A percentile compares a stretch with the other conserved stretches of the same genome.
These are phyloP conservation scores for Umbelopsis ramanniana DNA, from an alignment of 192 early-diverging fungal genomes.

Conservation along the genomic window DNA sequence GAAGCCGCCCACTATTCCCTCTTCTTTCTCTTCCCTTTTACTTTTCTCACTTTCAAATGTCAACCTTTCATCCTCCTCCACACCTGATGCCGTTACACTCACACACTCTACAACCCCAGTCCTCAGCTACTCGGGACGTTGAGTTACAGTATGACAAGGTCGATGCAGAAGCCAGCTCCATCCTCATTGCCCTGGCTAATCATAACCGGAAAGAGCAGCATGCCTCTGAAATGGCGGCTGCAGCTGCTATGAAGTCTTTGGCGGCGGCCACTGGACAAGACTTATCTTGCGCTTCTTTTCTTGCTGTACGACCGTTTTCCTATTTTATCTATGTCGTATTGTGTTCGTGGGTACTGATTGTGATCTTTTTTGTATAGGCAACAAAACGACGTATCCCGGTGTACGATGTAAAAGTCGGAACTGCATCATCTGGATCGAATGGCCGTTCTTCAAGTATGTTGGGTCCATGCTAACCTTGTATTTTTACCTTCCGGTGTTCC, in stretches of 20 bases:
- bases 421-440: neutral
- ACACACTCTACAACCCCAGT: conserved; percentile 31
- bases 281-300: conserved; percentile 12
- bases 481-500: neutral
- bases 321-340: neutral
- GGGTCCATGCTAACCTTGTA: neutral
- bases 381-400: conserved; percentile 14
- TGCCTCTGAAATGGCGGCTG: conserved; percentile 24
- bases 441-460: conserved; percentile 1
- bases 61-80: conserved; percentile 19
- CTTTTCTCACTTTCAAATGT: conserved; percentile 16
- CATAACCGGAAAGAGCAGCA: conserved; percentile 26
- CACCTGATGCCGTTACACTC: conserved; percentile 14
- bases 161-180: conserved; percentile 40
- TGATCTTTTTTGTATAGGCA: neutral
- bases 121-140: conserved; percentile 34
- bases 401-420: neutral
- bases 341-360: neutral
- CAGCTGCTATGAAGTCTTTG: conserved; percentile 21
- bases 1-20: neutral
- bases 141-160: conserved; percentile 40
- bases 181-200: conserved; percentile 39
- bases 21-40: neutral
- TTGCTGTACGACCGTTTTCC: neutral
- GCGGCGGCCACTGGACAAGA: conserved; percentile 19